Base-by-base conservation (phyloP, 2,329 filamentous ascomycete genomes). In the Aspergillus quadrilineatus region DNA sequence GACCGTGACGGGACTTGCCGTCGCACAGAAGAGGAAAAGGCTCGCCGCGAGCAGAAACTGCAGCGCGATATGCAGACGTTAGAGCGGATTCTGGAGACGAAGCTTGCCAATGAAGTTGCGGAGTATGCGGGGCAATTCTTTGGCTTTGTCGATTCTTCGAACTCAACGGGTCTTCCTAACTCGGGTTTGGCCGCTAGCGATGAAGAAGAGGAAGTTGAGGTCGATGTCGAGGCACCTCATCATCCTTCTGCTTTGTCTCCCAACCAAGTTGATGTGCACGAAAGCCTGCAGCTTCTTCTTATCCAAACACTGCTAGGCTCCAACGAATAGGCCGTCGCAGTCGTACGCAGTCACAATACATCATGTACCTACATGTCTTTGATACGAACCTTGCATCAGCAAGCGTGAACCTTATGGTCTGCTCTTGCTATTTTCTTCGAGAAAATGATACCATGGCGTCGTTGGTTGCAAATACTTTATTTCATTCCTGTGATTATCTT, bases 111-210 rank as follows among this genome's bases (percentile, higher is more conserved):
- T 50, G 73, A 76, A 60, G 65, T 75, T 42, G 74, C 73, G 5
- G 73, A 73, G 48, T 74, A 67, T 63, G 74, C 73, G 0, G 73
- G 74, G 4, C 70, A 76, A 53, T 77, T 76, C 63, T 73, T 76
- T 53, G 65, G 64, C 53, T 55, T 55, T 14, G 47, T 75, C 30
- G 69, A 70, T 46, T 39, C 50, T 14, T 50, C 44, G 4, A 49
- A 22, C 17, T 42, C 52, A 15, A 37, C 5, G 8, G 26, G 37
- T n/a, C 6, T 32, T 22, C 6, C 9, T 5, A 5, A 41, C 6
- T 5, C 17, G 5, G 28, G 4, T 32, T 6, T 6, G 9, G 37
- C 12, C 7, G 37, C 14, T 9, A 15, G 50, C 50, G 45, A 43
- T 41, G 29, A 15, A 14, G 30, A 30, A 30, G 53, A 56, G 14